Percentiles rank a stretch among this genome's conserved stretches.
Evolutionary conservation across 257 asterid species (phyloP).

Genomic region (Ophiorrhiza pumila): DNA sequence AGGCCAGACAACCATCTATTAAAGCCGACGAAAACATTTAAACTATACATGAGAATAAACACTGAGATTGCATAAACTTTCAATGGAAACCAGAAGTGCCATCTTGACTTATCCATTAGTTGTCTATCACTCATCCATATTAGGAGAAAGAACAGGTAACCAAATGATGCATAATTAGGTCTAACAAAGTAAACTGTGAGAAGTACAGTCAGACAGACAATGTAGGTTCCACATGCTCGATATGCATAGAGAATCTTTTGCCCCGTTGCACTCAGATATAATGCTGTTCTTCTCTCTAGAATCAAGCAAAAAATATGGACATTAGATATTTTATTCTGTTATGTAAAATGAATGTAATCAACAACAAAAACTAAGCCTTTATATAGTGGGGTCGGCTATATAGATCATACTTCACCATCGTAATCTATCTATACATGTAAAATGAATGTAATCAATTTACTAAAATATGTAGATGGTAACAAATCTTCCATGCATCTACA

Average conservation of each 20-base stretch:
- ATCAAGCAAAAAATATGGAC: background rate
- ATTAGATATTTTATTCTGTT: background rate
- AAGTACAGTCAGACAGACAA: constrained; percentile 85
- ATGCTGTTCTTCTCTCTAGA: constrained; percentile 81
- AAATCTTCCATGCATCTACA: background rate
- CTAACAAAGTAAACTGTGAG: constrained; percentile 75
- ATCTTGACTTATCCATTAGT: constrained; percentile 73
- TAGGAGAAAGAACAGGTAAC: constrained; percentile 86
- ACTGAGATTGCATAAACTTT: constrained; percentile 71
- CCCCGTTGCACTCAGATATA: constrained; percentile 85
- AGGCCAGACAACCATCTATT: constrained; percentile 71
- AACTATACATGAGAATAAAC: constrained; percentile 62
- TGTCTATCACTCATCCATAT: constrained; percentile 96
- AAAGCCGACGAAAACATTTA: constrained; percentile 76
- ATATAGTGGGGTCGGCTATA: too few relatives aligned
- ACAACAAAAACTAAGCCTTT: too few relatives aligned
- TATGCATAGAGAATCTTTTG: constrained; percentile 69
- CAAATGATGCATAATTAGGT: constrained; percentile 82
- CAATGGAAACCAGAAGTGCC: constrained; percentile 90
- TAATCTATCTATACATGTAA: too few relatives aligned
- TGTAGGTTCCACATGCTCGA: constrained; percentile 87
- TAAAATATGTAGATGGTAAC: background rate
- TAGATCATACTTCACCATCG: too few relatives aligned
- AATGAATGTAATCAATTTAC: background rate
- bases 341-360: constrained; percentile 14